Conservation (phyloP, 129 eudicot genomes). For the Apium graveolens region DNA sequence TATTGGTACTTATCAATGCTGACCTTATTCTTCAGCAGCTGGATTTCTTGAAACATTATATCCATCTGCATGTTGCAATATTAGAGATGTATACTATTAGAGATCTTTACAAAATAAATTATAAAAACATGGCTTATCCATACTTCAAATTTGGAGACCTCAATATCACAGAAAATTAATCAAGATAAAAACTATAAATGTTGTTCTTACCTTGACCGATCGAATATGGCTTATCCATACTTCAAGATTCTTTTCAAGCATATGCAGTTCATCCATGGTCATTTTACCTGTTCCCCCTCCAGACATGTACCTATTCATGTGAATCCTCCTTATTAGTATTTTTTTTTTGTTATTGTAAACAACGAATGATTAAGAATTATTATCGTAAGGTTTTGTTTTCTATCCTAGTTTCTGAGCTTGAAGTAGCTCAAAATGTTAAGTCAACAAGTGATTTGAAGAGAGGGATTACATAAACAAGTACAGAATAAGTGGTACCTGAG, state of each 20-base stretch:
- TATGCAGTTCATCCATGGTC: conserved; percentile 65
- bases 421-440: not conserved
- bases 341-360: not conserved
- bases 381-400: not conserved
- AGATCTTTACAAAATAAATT: not conserved
- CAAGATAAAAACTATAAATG: not conserved
- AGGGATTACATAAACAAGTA: not conserved
- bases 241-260: conserved; percentile 78
- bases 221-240: conserved; percentile 77
- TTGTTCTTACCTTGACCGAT: conserved; percentile 55
- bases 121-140: no score
- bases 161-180: not conserved
- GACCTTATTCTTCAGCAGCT: conserved; percentile 83
- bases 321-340: not conserved
- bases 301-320: conserved; percentile 41
- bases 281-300: conserved; percentile 73
- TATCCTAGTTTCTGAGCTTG: not conserved
- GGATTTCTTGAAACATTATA: conserved; percentile 88
- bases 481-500: conserved; percentile 1
- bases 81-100: not conserved
- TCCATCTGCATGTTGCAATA: conserved; percentile 52
- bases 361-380: not conserved
- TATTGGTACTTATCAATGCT: not conserved
- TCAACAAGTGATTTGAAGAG: not conserved
- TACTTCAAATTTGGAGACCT: not conserved